phyloP scores from a whole-genome alignment of 805 yeast genomes.

The Lipomyces starkeyi region DNA sequence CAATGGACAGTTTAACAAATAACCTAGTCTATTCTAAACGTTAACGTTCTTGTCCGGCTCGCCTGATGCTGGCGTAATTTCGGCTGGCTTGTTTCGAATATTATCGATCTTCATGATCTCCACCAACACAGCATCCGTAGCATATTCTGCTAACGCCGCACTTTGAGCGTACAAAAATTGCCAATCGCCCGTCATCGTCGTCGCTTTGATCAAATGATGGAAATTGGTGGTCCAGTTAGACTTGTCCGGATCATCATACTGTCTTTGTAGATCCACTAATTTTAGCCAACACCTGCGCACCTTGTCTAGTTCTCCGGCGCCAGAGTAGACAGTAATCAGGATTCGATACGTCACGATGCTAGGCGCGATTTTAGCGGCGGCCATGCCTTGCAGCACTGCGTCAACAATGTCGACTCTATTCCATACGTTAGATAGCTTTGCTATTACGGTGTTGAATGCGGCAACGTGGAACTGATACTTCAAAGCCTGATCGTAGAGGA shows the following conservation, averaged over 20 bases:
- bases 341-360: constrained; percentile 27
- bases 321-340: constrained; percentile 13
- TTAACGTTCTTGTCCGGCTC: not conserved
- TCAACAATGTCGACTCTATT: constrained; percentile 15
- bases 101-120: constrained; percentile 4
- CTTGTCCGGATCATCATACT: not conserved
- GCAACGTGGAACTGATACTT: not conserved
- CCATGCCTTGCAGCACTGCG: constrained; percentile 19
- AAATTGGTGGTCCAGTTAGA: constrained; percentile 20
- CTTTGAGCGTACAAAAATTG: constrained; percentile 17
- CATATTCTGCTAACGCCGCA: not conserved
- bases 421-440: constrained; percentile 8
- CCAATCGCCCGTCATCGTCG: constrained; percentile 20
- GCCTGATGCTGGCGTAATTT: not conserved
- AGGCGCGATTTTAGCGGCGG: constrained; percentile 14
- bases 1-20: not conserved
- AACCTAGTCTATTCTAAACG: not conserved
- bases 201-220: constrained; percentile 21
- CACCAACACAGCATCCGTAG: not conserved
- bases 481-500: not conserved
- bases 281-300: constrained; percentile 20
- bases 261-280: constrained; percentile 11
- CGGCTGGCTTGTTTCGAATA: not conserved
- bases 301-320: not conserved
- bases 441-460: constrained; percentile 18